Evolutionary conservation across 768 basidiomycete species (phyloP).

Genomic region (Kwoniella sp.): DNA sequence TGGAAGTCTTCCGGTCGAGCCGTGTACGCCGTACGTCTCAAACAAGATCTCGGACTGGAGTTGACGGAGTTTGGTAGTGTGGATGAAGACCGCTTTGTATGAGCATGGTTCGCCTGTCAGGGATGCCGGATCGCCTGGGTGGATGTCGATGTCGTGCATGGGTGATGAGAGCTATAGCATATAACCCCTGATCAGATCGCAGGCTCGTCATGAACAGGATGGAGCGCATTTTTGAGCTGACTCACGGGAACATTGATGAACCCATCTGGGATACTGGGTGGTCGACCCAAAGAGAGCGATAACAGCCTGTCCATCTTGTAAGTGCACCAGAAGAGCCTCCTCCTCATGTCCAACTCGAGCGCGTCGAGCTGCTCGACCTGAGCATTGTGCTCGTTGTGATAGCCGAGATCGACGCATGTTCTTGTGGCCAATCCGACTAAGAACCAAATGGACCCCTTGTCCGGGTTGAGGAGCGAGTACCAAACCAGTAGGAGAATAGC

Average conservation of each 20-base stretch:
- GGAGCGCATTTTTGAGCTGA: not conserved
- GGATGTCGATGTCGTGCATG: conserved; percentile 52
- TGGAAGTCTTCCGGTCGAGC: conserved; percentile 24
- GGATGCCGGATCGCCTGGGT: conserved; percentile 38
- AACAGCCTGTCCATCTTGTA: conserved; percentile 57
- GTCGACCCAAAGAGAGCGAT: conserved; percentile 53
- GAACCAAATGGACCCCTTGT: conserved; percentile 57
- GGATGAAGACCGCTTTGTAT: conserved; percentile 53
- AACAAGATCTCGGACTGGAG: conserved; percentile 56
- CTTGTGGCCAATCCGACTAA: conserved; percentile 56
- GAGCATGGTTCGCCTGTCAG: conserved; percentile 45
- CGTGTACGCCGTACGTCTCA: conserved; percentile 52
- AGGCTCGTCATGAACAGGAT: not conserved
- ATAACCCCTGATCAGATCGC: not conserved
- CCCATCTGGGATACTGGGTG: conserved; percentile 56
- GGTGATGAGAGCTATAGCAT: conserved; percentile 42
- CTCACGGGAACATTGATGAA: conserved; percentile 56
- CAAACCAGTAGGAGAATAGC: conserved; percentile 55
- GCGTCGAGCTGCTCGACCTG: conserved; percentile 43
- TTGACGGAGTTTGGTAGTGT: conserved; percentile 52
- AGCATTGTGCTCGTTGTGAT: conserved; percentile 55
- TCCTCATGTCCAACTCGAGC: conserved; percentile 53
- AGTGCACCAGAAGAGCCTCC: conserved; percentile 52
- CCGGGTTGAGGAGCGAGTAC: conserved; percentile 57
- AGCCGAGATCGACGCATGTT: conserved; percentile 56